These are phyloP conservation scores for Cordyceps tenuipes DNA, from an alignment of 2,329 filamentous ascomycete species.

Conservation along the genomic window DNA sequence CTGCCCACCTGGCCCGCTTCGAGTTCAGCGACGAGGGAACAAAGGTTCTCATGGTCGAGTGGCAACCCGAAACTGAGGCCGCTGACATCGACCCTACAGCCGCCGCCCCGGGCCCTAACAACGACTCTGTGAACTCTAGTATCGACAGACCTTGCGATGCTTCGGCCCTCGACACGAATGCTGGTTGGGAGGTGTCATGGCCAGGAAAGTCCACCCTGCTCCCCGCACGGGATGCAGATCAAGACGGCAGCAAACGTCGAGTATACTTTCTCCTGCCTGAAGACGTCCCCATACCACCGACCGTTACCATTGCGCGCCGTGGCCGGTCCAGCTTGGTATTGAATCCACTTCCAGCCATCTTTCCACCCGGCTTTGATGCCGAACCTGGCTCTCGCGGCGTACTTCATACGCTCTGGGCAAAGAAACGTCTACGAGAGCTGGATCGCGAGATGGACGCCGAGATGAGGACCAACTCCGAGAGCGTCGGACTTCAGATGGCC, in stretches of 20 bases:
- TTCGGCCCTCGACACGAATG: slow-evolving; percentile 14
- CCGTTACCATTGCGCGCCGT: slow-evolving; percentile 54
- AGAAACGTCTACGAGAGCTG: slow-evolving; percentile 67
- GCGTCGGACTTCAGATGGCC: slow-evolving; percentile 77
- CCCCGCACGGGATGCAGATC: slow-evolving; percentile 41
- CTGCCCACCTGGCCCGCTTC: slow-evolving; percentile 56
- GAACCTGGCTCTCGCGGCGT: slow-evolving; percentile 71
- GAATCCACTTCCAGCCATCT: slow-evolving; percentile 81
- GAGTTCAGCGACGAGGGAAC: slow-evolving; percentile 84
- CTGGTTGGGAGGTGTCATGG: slow-evolving; percentile 73
- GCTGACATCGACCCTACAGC: not conserved
- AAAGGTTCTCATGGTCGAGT: slow-evolving; percentile 90
- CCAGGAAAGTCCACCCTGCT: slow-evolving; percentile 68
- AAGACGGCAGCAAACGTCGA: slow-evolving; percentile 40
- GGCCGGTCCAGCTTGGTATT: slow-evolving; percentile 42
- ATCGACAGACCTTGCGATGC: slow-evolving; percentile 6
- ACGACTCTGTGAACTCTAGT: not conserved
- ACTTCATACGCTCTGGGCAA: slow-evolving; percentile 84
- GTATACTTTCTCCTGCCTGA: slow-evolving; percentile 78
- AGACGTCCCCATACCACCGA: slow-evolving; percentile 60
- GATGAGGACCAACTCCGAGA: slow-evolving; percentile 65
- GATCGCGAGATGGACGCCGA: slow-evolving; percentile 70
- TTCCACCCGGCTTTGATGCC: slow-evolving; percentile 64
- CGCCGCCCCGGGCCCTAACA: not conserved
- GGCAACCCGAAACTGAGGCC: slow-evolving; percentile 43